Conservation (phyloP, 257 asterid species). For the Leonotis leonurus region DNA sequence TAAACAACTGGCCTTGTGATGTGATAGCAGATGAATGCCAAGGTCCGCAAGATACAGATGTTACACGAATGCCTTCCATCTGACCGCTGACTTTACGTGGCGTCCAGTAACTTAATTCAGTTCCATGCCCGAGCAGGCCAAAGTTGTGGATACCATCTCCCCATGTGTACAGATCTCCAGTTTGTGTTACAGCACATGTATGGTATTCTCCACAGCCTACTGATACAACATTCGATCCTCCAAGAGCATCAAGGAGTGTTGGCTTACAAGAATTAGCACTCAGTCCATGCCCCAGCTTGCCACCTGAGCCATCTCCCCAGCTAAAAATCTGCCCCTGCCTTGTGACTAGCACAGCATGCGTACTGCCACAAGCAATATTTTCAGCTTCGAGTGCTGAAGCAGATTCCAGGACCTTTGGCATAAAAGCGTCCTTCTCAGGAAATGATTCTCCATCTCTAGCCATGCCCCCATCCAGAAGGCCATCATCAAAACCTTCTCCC, state of each 20-base stretch:
- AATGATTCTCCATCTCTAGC: conserved; percentile 23
- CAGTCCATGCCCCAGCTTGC: conserved; percentile 68
- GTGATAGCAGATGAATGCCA: conserved; percentile 76
- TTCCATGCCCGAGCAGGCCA: conserved; percentile 72
- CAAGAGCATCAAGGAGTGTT: conserved; percentile 36
- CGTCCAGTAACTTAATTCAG: conserved; percentile 52
- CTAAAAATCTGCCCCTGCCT: conserved; percentile 57
- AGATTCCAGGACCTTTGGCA: conserved; percentile 56
- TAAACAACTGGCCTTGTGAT: conserved; percentile 49
- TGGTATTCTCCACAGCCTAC: conserved; percentile 75
- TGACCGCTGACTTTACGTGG: conserved; percentile 51
- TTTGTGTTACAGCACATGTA: conserved; percentile 50
- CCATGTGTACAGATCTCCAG: conserved; percentile 74
- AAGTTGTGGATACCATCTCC: conserved; percentile 56
- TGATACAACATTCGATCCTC: conserved; percentile 33
- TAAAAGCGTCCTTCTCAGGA: conserved; percentile 31
- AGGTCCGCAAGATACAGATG: conserved; percentile 61
- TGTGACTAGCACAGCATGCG: conserved; percentile 51
- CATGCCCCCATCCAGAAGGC: conserved; percentile 41
- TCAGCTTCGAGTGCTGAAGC: conserved; percentile 44
- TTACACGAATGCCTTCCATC: conserved; percentile 42
- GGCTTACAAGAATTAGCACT: conserved; percentile 43
- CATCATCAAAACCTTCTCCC: conserved; percentile 66
- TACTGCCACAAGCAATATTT: conserved; percentile 49
- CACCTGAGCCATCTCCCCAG: conserved; percentile 71